phyloP scores from a whole-genome alignment of 441 rosid species.

The Euphorbia corollata region DNA sequence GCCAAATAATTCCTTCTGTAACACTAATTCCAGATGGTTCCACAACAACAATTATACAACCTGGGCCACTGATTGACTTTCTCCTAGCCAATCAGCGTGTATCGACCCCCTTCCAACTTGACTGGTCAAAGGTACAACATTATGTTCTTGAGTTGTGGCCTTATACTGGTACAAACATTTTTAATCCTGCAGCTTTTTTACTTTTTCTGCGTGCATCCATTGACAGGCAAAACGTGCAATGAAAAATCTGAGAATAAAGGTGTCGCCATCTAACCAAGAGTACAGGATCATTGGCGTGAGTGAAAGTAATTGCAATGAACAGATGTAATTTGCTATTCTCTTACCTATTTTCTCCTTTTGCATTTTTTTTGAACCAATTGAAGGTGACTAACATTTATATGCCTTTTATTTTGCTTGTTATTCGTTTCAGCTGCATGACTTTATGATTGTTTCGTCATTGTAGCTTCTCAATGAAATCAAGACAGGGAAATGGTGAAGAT shows the following conservation, averaged over 20 bases:
- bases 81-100: slow-evolving; percentile 50
- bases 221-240: slow-evolving; percentile 57
- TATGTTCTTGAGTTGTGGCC: background rate
- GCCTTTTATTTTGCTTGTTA: slow-evolving; percentile 12
- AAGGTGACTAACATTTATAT: background rate
- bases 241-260: slow-evolving; percentile 61
- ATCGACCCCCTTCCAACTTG: slow-evolving; percentile 36
- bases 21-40: slow-evolving; percentile 46
- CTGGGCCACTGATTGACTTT: slow-evolving; percentile 63
- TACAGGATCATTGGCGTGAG: slow-evolving; percentile 63
- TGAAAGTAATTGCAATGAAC: slow-evolving; percentile 47
- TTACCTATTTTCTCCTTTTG: slow-evolving; percentile 3
- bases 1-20: slow-evolving; percentile 1
- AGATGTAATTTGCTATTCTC: slow-evolving; percentile 28
- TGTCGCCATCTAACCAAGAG: slow-evolving; percentile 48
- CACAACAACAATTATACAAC: slow-evolving; percentile 64
- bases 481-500: slow-evolving; percentile 32
- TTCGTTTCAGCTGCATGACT: background rate
- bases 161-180: slow-evolving; percentile 2
- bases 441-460: slow-evolving; percentile 3
- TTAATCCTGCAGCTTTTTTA: background rate
- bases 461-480: slow-evolving; percentile 51
- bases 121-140: slow-evolving; percentile 60
- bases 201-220: background rate
- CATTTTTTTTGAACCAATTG: background rate